phyloP scores from a whole-genome alignment of 441 rosid genomes.

The Jatropha podagrica region DNA sequence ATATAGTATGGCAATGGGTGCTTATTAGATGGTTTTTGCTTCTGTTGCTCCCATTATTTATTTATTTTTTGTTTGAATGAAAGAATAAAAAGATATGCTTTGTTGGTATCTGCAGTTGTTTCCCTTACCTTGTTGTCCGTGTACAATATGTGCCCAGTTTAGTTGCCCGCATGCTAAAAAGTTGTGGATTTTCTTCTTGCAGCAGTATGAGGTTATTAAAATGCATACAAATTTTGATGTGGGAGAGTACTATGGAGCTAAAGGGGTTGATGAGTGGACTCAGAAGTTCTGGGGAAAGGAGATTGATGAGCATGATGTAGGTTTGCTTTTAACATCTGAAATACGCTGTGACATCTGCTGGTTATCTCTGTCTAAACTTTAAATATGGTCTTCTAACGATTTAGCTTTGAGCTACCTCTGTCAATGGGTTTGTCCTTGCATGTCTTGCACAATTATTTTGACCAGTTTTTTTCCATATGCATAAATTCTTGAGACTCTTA shows the following conservation, averaged over 20 bases:
- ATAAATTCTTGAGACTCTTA: background rate
- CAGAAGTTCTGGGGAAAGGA: slow-evolving; percentile 66
- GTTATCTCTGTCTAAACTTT: background rate
- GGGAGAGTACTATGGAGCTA: slow-evolving; percentile 74
- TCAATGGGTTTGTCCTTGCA: background rate
- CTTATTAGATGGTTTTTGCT: background rate
- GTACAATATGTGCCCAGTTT: slow-evolving; percentile 8
- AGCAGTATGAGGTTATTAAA: slow-evolving; percentile 75
- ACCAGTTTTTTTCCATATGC: background rate
- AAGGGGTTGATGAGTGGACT: slow-evolving; percentile 74
- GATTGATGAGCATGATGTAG: slow-evolving; percentile 58
- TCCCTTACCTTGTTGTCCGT: background rate
- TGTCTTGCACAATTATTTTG: background rate
- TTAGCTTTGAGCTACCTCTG: slow-evolving; percentile 3
- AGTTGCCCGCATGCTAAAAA: slow-evolving; percentile 7
- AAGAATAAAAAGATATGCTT: background rate
- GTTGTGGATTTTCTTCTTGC: slow-evolving; percentile 25
- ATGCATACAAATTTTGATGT: slow-evolving; percentile 44
- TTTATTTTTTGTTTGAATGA: background rate
- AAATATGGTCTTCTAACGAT: background rate
- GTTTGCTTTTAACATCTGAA: slow-evolving; percentile 25
- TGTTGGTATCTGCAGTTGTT: background rate
- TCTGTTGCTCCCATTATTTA: background rate
- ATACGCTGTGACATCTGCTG: slow-evolving; percentile 3
- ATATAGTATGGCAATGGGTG: background rate